phyloP scores from a whole-genome alignment of 73 alveolate species.

The Paramecium sexaurelia region DNA sequence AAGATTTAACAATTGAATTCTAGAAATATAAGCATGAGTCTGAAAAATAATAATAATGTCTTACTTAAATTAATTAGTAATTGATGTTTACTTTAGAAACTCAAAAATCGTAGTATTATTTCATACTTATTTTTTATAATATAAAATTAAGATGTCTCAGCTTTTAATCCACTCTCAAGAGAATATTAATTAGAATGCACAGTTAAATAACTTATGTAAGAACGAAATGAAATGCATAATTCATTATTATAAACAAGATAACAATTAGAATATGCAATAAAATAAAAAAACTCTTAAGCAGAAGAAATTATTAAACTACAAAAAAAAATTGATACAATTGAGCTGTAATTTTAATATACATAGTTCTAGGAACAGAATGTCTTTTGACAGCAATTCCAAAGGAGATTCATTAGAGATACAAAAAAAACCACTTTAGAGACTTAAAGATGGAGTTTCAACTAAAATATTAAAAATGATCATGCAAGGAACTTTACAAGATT shows the following conservation, averaged over 20 bases:
- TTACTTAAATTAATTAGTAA: neutral
- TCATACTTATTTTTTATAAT: neutral
- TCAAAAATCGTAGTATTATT: neutral
- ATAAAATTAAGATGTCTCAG: neutral
- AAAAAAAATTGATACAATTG: neutral
- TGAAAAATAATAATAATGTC: neutral
- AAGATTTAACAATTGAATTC: slow-evolving; percentile 1
- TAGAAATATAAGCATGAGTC: neutral
- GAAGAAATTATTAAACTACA: neutral
- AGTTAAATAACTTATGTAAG: slow-evolving; percentile 26
- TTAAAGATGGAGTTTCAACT: slow-evolving; percentile 49
- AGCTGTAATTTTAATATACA: slow-evolving; percentile 11
- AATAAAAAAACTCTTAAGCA: slow-evolving; percentile 14
- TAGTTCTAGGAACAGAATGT: neutral
- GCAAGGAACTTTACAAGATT: slow-evolving; percentile 42
- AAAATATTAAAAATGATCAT: slow-evolving; percentile 43
- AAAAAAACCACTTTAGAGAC: neutral
- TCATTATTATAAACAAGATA: slow-evolving; percentile 18
- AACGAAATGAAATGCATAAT: slow-evolving; percentile 13
- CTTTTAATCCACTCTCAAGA: neutral
- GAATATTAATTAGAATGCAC: slow-evolving; percentile 37
- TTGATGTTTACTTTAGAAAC: slow-evolving; percentile 23
- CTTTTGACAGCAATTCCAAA: neutral
- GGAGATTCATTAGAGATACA: slow-evolving; percentile 3
- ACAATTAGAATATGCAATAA: neutral